Evolutionary conservation across 495 filamentous ascomycete species (phyloP), one percentile per base, ranked within the genome.

Genomic region (Aspergillus biplanus): DNA sequence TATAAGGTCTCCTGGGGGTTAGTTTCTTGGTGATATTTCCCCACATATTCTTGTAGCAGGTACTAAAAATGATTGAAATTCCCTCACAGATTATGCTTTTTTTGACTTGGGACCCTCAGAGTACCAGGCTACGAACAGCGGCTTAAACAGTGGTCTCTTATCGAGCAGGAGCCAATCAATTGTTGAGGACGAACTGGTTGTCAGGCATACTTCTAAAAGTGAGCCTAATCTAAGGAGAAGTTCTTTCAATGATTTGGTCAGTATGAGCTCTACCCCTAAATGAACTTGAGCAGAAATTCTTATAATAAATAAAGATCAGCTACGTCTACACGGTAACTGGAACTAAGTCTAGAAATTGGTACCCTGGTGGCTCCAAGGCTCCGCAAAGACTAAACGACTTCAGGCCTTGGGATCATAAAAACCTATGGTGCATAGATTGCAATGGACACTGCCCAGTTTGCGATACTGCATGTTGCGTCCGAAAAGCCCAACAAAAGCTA

Each of bases 391-490:
- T 35, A 2, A 32, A 63, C 16, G 63, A 71, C 16, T 33, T 34
- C 5, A 62, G 65, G 42, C 9, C 34, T 9, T 71, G 71, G 68
- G 54, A 64, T 13, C 50, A 53, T 12, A 65, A 21, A 48, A 69
- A 69, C 37, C 65, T 70, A 16, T 63, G 59, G 35, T 73, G 71
- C 59, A 56, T 59, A 5, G 37, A 46, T 21, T 73, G 70, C 44
- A 37, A n/a, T 7, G 68, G 64, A 15, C n/a, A 46, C 12, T 73
- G 70, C 18, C 64, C 67, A 5, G 13, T 67, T 32, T 73, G 70
- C 46, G 27, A 39, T 7, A 55, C 13, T 12, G n/a, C 68, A 12
- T 73, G 70, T 54, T 73, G 70, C 49, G 47, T 67, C 7, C 65
- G 61, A n/a, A 52, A 60, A 33, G 52, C 50, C 8, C 21, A 16